Conservation (phyloP, 495 filamentous ascomycete genomes). For the Pyrenula aspistea region DNA sequence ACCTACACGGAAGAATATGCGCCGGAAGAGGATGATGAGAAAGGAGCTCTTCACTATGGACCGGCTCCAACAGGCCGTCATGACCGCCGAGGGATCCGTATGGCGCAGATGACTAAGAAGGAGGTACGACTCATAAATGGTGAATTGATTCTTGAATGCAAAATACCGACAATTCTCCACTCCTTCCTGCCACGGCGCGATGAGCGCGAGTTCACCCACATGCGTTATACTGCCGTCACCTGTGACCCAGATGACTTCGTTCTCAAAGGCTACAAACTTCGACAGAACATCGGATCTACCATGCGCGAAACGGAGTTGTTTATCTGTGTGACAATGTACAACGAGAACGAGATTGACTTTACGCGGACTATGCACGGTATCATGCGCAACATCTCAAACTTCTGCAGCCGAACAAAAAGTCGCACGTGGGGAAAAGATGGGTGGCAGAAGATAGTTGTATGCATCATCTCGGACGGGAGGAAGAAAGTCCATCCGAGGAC, state of each 20-base stretch:
- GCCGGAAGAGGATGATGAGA: constrained; percentile 15
- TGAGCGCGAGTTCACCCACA: constrained; percentile 95
- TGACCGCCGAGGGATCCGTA: constrained; percentile 68
- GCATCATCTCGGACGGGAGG: constrained; percentile 87
- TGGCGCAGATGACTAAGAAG: constrained; percentile 82
- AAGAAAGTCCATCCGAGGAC: constrained; percentile 91
- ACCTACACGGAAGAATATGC: constrained; percentile 48
- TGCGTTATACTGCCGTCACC: constrained; percentile 99
- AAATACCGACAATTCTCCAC: constrained; percentile 95
- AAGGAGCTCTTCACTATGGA: constrained; percentile 58
- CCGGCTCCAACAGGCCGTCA: constrained; percentile 79
- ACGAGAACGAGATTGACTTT: constrained; percentile 93
- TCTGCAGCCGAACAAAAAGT: constrained; percentile 84
- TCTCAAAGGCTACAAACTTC: constrained; percentile 75
- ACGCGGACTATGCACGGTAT: constrained; percentile 98
- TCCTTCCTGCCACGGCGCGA: constrained; percentile 86
- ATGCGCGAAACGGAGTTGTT: constrained; percentile 93
- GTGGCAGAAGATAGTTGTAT: constrained; percentile 99
- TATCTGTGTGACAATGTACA: constrained; percentile 98
- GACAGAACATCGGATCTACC: constrained; percentile 85
- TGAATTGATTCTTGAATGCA: constrained; percentile 95
- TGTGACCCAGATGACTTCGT: constrained; percentile 96
- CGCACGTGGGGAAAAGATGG: constrained; percentile 94
- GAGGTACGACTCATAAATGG: constrained; percentile 95
- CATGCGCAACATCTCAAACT: constrained; percentile 95